Evolutionary conservation across 148 eudicot genomes (phyloP).

Genomic region (Cornus kousa): DNA sequence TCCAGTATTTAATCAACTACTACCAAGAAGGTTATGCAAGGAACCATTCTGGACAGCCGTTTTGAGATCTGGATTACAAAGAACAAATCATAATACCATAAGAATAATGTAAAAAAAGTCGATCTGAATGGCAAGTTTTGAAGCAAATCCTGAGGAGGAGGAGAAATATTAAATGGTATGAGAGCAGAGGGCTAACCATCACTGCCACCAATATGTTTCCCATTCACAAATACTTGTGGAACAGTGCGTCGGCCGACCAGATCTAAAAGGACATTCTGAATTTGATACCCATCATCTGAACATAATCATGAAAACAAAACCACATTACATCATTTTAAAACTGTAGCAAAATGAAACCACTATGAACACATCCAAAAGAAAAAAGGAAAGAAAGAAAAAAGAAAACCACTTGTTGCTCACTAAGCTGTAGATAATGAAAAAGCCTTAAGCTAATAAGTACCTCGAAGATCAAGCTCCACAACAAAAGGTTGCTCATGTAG

Average conservation of each 20-base stretch:
- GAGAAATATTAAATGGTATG: neutral
- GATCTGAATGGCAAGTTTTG: neutral
- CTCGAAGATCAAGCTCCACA: conserved; percentile 58
- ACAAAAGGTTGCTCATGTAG: conserved; percentile 63
- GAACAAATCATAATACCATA: conserved; percentile 2
- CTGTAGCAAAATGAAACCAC: neutral
- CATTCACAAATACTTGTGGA: conserved; percentile 96
- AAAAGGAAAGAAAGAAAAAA: neutral
- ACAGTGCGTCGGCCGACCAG: conserved; percentile 89
- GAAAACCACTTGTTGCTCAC: too few relatives aligned
- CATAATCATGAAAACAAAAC: conserved; percentile 10
- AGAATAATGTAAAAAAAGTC: neutral
- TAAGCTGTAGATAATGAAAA: neutral
- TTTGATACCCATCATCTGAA: conserved; percentile 80
- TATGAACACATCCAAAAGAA: neutral
- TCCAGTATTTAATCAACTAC: conserved; percentile 31
- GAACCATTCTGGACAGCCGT: conserved; percentile 61
- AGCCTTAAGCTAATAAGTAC: neutral
- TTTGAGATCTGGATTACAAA: conserved; percentile 58
- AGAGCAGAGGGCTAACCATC: conserved; percentile 60
- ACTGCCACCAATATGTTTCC: conserved; percentile 95
- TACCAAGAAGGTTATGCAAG: conserved; percentile 63
- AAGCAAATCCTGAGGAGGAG: neutral
- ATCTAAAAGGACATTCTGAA: conserved; percentile 84
- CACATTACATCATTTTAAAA: neutral